Percentiles rank a stretch among this genome's conserved stretches.
Evolutionary conservation across 176 grass and related monocot genomes (phyloP).

Genomic region (Zea luxurians): DNA sequence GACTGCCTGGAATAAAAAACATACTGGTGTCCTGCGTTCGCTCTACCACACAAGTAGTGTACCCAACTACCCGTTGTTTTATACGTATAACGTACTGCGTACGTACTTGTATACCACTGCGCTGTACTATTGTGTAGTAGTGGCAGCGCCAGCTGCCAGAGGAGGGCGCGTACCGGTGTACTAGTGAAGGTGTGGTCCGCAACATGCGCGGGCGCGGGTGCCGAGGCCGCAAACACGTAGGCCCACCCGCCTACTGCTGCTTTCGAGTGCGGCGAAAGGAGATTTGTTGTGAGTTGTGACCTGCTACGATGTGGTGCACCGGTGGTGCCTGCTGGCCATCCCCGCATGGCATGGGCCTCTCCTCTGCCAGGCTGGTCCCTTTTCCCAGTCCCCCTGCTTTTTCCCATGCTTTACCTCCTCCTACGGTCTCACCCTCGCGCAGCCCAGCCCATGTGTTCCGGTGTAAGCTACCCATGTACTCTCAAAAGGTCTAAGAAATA

Average conservation of each 20-base stretch:
- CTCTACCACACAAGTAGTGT: neutral
- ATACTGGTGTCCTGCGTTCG: neutral
- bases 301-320: neutral
- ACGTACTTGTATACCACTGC: neutral
- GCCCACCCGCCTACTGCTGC: neutral
- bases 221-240: neutral
- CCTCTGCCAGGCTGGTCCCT: neutral
- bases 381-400: neutral
- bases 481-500: too few species aligned
- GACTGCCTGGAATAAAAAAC: neutral
- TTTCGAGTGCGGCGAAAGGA: constrained; percentile 5
- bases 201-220: neutral
- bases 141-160: neutral
- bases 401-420: neutral
- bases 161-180: neutral
- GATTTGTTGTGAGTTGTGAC: constrained; percentile 23
- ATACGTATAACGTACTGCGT: neutral
- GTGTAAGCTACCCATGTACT: too few species aligned
- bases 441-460: neutral
- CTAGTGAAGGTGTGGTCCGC: neutral
- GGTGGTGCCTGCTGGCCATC: neutral
- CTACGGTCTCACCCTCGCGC: neutral
- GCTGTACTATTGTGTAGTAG: neutral
- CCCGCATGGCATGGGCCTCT: neutral
- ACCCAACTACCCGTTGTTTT: neutral